Evolutionary conservation across 2,329 filamentous ascomycete genomes (phyloP), one percentile per base, ranked within the genome.

Genomic region (Colletotrichum sp.): DNA sequence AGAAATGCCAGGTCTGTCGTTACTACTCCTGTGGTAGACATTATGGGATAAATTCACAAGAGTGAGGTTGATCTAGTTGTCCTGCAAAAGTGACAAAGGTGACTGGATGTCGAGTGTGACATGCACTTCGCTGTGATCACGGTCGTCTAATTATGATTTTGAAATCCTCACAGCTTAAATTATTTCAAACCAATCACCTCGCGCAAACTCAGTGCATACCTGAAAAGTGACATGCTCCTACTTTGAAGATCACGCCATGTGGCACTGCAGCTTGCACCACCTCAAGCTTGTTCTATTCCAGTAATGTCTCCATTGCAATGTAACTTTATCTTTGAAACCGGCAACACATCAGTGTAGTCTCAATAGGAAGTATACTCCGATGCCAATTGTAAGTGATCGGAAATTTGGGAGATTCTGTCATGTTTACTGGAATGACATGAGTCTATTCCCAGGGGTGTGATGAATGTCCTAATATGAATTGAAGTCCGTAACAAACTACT

Each of bases 101-200:
- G 38, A 43, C 38, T n/a, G 5, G 18, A 10, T 10, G 38, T 43
- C 38, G 1, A 10, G 18, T 3, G 8, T n/a, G 38, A 10, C 38
- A 10, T 43, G 36, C 36, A 38, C 38, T 6, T 43, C 6, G 16
- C n/a, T n/a, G 3, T 43, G 38, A 43, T 43, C 2, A 10, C 18
- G 2, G 38, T 43, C 38, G 38, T 43, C 38, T n/a, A 43, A 43
- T 43, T n/a, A n/a, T 43, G 38, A 0, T 43, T 43, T 43, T 43
- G 3, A 3, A n/a, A 10, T 1, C 8, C 38, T 43, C 5, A 10
- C 9, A n/a, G 38, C 18, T n/a, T 43, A 6, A 10, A n/a, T 0
- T 1, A 3, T 43, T n/a, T 43, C 3, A 3, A 3, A n/a, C 38
- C 38, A n/a, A n/a, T 43, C 38, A 43, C 38, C 18, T 43, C 38